Evolutionary conservation across 768 basidiomycete genomes (phyloP), one percentile per base, ranked within the genome.

Genomic region (Pleurotus djamor): DNA sequence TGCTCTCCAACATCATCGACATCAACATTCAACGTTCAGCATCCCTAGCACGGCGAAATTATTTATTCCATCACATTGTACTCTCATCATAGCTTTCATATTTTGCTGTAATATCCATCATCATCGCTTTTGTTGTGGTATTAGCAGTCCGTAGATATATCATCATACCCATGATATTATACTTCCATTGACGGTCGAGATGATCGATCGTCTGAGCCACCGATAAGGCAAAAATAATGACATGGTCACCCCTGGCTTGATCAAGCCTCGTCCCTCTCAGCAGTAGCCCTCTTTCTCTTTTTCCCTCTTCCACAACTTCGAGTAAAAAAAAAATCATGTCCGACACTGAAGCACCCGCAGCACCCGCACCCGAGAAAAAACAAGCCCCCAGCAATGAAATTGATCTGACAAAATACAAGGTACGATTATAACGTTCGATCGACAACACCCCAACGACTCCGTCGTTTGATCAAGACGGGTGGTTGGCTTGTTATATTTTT

Each of bases 361-460:
- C 51, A 72, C 57, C 71, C 3, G 69, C 73, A 6, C 67, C 65
- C n/a, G 77, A 75, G 61, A 84, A 85, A 69, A 83, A 85, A 62
- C 68, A 78, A 13, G 72, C 76, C 59, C 80, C 86, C 60, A 82
- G 86, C 48, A 76, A 80, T 14, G 89, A 91, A 71, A 82, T 79
- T 10, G 92, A 94, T 76, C 74, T 93, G 68, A 92, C 91, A 14
- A 94, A 94, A 73, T 94, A 94, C 77, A 94, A 94, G 80, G 92
- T 91, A 63, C 59, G 71, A 61, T 63, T 52, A 54, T 54, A 28
- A 28, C 21, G 21, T 28, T 28, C 21, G 21, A 28, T 28, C 21
- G 21, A 28, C 21, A 28, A 50, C 55, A 58, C 51, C 21, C 44
- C 38, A 17, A 21, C 54, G 34, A 43, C 10, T 37, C 44, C 41